A percentile compares a stretch with the other conserved stretches of the same genome.
Conservation (phyloP, 495 filamentous ascomycete genomes). For the Penicillium arizonense region DNA sequence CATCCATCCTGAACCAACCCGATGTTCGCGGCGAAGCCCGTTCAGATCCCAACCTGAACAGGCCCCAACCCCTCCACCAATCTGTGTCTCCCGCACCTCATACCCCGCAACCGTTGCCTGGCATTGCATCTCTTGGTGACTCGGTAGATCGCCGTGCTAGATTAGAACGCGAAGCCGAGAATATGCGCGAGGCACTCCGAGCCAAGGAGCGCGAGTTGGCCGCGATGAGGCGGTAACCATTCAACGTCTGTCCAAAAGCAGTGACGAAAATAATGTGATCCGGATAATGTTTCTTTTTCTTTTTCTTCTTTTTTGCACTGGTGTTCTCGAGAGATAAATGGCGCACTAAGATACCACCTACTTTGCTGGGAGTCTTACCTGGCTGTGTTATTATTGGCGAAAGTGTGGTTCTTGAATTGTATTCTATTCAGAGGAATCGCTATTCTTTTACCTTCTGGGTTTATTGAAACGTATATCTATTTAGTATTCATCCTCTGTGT, state of each 20-base stretch:
- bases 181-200: slow-evolving; percentile 70
- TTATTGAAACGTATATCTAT: no score
- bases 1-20: slow-evolving; percentile 69
- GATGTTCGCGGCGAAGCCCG: slow-evolving; percentile 42
- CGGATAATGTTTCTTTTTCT: slow-evolving; percentile 7
- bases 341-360: slow-evolving; percentile 32
- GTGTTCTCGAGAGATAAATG: slow-evolving; percentile 17
- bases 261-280: slow-evolving; percentile 26
- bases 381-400: slow-evolving; percentile 18
- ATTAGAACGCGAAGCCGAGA: slow-evolving; percentile 71
- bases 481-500: no score
- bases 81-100: slow-evolving; percentile 26
- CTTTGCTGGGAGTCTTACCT: slow-evolving; percentile 16
- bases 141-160: slow-evolving; percentile 62
- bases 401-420: slow-evolving; percentile 24
- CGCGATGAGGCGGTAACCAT: slow-evolving; percentile 50
- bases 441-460: neutral
- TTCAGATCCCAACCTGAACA: slow-evolving; percentile 45
- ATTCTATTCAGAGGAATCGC: slow-evolving; percentile 15
- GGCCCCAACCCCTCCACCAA: slow-evolving; percentile 32
- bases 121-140: slow-evolving; percentile 51
- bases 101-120: slow-evolving; percentile 31
- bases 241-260: slow-evolving; percentile 7
- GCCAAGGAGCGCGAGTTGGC: slow-evolving; percentile 79
- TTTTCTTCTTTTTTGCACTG: neutral